phyloP scores from a whole-genome alignment of 2,329 filamentous ascomycete species.

The Cercospora sp. region DNA sequence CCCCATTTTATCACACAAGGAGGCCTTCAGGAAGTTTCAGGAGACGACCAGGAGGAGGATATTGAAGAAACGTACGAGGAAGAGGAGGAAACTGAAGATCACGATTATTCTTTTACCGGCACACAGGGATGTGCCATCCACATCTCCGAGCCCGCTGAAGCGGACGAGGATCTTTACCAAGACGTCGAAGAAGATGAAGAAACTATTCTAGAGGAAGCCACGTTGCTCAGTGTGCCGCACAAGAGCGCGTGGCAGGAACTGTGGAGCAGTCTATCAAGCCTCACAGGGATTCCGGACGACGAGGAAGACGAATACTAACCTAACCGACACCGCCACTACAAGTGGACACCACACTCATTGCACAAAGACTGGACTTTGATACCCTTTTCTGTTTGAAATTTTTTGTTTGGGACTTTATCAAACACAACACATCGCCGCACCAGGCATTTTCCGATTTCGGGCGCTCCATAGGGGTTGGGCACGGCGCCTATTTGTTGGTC shows the following conservation, averaged over 20 bases:
- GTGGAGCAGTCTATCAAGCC: constrained; percentile 36
- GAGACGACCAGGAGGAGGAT: constrained; percentile 9
- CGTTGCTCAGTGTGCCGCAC: constrained; percentile 15
- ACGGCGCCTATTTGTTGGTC: constrained; percentile 9
- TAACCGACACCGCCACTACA: neutral
- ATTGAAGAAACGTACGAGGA: constrained; percentile 1
- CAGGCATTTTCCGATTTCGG: neutral
- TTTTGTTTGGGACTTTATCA: constrained; percentile 7
- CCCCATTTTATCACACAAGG: neutral
- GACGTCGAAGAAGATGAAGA: constrained; percentile 25
- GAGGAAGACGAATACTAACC: constrained; percentile 25
- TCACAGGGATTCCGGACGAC: constrained; percentile 38
- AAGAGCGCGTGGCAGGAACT: constrained; percentile 41
- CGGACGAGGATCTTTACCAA: constrained; percentile 23
- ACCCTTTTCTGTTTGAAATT: neutral
- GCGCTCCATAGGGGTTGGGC: constrained; percentile 10
- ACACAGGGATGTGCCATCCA: constrained; percentile 32
- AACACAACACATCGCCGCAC: constrained; percentile 1
- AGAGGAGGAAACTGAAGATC: constrained; percentile 25
- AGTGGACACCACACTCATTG: constrained; percentile 13
- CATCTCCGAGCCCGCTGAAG: constrained; percentile 27
- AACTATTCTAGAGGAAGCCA: constrained; percentile 11
- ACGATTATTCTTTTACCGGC: neutral
- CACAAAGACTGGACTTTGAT: constrained; percentile 15
- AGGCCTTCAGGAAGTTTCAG: neutral